A percentile compares a stretch with the other conserved stretches of the same genome.
Conservation (phyloP, 805 yeast genomes). For the Ogataea methylovora region DNA sequence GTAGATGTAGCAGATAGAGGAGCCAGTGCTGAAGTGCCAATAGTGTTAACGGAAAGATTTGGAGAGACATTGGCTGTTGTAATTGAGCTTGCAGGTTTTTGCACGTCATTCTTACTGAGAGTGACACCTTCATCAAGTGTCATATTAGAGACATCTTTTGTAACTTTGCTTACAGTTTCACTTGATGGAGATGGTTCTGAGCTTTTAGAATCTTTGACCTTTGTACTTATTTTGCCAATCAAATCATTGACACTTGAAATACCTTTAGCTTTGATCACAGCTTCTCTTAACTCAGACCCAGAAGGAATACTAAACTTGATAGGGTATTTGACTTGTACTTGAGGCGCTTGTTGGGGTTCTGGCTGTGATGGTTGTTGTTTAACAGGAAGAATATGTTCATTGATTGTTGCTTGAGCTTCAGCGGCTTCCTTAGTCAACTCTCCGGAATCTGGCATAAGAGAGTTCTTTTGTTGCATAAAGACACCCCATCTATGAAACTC, state of each 20-base stretch:
- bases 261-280: constrained; percentile 69
- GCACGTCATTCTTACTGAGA: too few relatives aligned
- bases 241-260: constrained; percentile 61
- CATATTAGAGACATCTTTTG: too few relatives aligned
- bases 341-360: neutral
- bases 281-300: constrained; percentile 47
- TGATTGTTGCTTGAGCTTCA: neutral
- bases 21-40: too few relatives aligned
- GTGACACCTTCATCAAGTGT: too few relatives aligned
- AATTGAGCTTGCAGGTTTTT: too few relatives aligned
- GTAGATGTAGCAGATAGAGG: too few relatives aligned
- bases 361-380: constrained; percentile 1
- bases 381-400: too few relatives aligned
- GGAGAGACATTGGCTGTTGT: neutral
- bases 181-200: neutral
- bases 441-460: constrained; percentile 21
- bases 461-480: constrained; percentile 57
- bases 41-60: neutral
- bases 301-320: constrained; percentile 32
- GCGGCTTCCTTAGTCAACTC: neutral
- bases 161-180: too few relatives aligned
- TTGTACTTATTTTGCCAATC: constrained; percentile 50
- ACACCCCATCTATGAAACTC: constrained; percentile 84
- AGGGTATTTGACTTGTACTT: constrained; percentile 1
- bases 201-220: constrained; percentile 4